These are phyloP conservation scores for Petunia secreta DNA, from an alignment of 257 asterid species.

Conservation along the genomic window DNA sequence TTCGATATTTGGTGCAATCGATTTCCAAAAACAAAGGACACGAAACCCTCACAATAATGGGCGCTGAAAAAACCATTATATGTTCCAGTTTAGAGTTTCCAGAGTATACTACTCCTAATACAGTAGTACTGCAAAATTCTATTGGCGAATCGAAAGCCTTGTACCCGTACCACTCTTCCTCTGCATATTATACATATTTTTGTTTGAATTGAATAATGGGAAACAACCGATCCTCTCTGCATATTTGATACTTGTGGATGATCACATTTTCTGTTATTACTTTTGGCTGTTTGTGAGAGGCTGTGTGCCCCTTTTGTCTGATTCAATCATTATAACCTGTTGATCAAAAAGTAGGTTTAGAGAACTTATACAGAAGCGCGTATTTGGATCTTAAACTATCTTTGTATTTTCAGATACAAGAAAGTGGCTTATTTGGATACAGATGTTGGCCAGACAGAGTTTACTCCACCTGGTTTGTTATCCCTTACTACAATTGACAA, in stretches of 20 bases:
- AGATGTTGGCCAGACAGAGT: slow-evolving; percentile 97
- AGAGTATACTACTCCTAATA: not conserved
- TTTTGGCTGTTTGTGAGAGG: slow-evolving; percentile 1
- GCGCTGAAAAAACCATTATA: not conserved
- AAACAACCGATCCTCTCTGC: not conserved
- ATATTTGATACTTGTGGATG: slow-evolving; percentile 12
- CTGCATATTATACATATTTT: not conserved
- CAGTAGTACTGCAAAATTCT: not conserved
- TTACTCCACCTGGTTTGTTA: slow-evolving; percentile 88
- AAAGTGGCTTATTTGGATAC: slow-evolving; percentile 94
- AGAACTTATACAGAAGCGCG: slow-evolving; percentile 7
- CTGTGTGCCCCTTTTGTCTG: not conserved
- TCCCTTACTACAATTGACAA: slow-evolving; percentile 77
- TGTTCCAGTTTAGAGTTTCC: not conserved
- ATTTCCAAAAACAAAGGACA: not conserved
- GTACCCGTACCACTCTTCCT: not conserved
- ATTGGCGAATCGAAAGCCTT: not conserved
- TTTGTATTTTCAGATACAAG: slow-evolving; percentile 60
- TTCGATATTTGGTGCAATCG: not conserved
- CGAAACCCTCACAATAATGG: not conserved
- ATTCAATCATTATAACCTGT: not conserved
- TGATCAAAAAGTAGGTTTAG: not conserved
- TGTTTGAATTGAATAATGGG: slow-evolving; percentile 4
- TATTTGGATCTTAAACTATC: not conserved
- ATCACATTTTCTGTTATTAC: not conserved